Conservation (phyloP, 2,329 filamentous ascomycete genomes). For the Colletotrichum cordylinicola region DNA sequence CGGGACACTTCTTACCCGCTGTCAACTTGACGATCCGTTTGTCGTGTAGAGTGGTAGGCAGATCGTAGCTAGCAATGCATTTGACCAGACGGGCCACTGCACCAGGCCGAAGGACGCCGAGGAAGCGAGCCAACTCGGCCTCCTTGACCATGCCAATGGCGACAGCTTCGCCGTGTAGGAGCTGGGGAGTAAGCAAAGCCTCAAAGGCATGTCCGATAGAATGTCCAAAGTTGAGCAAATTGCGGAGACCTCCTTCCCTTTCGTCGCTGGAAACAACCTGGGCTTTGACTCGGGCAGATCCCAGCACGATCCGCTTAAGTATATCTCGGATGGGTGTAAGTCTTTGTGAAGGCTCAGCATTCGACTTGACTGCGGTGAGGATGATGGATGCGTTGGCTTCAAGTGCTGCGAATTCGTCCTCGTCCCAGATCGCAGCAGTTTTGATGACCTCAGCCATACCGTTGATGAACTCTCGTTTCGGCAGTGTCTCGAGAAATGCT, state of each 20-base stretch:
- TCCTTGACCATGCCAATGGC: slow-evolving; percentile 99
- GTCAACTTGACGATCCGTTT: slow-evolving; percentile 82
- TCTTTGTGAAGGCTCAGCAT: slow-evolving; percentile 46
- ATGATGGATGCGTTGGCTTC: slow-evolving; percentile 83
- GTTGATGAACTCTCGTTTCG: slow-evolving; percentile 93
- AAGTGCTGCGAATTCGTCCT: slow-evolving; percentile 82
- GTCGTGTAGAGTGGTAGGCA: slow-evolving; percentile 86
- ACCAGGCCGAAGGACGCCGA: slow-evolving; percentile 83
- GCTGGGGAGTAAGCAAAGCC: slow-evolving; percentile 91
- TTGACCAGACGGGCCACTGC: slow-evolving; percentile 91
- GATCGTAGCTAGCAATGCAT: slow-evolving; percentile 91
- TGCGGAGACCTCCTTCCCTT: slow-evolving; percentile 90
- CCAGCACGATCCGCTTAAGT: slow-evolving; percentile 81
- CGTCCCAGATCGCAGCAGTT: slow-evolving; percentile 96
- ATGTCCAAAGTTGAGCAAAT: slow-evolving; percentile 96
- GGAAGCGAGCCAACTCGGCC: slow-evolving; percentile 87
- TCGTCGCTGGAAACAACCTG: slow-evolving; percentile 94
- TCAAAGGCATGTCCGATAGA: slow-evolving; percentile 98
- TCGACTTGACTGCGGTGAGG: slow-evolving; percentile 71
- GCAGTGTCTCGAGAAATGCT: slow-evolving; percentile 87
- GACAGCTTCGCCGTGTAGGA: slow-evolving; percentile 94
- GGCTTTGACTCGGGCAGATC: slow-evolving; percentile 92
- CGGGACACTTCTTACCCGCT: slow-evolving; percentile 85
- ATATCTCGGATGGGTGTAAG: slow-evolving; percentile 74
- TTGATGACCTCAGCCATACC: slow-evolving; percentile 99